Evolutionary conservation across 768 basidiomycete species (phyloP), one percentile per base, ranked within the genome.

Genomic region (Lactifluus hygrophoroides): DNA sequence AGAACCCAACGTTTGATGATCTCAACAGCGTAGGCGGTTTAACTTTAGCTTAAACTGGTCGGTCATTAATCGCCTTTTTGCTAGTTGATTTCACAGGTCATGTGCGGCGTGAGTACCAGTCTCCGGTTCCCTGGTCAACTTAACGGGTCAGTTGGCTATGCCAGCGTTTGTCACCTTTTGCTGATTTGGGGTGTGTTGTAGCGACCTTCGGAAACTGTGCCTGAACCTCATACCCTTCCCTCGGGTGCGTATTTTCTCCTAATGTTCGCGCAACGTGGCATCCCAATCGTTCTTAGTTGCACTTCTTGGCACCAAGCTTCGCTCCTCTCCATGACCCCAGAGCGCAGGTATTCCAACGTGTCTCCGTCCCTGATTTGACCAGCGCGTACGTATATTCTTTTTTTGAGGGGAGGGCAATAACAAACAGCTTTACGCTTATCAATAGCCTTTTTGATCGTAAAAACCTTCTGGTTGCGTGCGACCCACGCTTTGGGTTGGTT

Each of bases 211-310:
- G 55, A 94, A 94, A 70, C 80, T 98, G 45, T 90, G 83, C 48
- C 86, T 95, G 82, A 98, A 98, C 72, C 80, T 97, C 52, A 78
- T 98, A 61, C 95, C 95, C 0, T 99, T 98, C 80, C 95, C 95
- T 64, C 92, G 94, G 59, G 88, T 88, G 71, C 52, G 82, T 10
- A 11, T 16, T 23, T 46, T 16, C 6, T 5, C 28, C 9, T 23
- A 13, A 40, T 38, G 30, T 16, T 14, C 11, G 19, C 19, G 17
- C 40, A 10, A 8, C 3, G 14, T 13, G 32, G 25, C 13, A 37
- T 17, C 32, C 63, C 37, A 43, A 58, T 42, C 59, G 37, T 27
- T 50, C 67, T 67, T 70, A 95, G 86, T 80, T 98, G 52, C 95
- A 99, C 70, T 99, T 97, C 82, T 81, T 99, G 66, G 89, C 92